Percentiles rank a stretch among this genome's conserved stretches.
Conservation (phyloP, 2,329 filamentous ascomycete species). For the Verticillium isaacii region DNA sequence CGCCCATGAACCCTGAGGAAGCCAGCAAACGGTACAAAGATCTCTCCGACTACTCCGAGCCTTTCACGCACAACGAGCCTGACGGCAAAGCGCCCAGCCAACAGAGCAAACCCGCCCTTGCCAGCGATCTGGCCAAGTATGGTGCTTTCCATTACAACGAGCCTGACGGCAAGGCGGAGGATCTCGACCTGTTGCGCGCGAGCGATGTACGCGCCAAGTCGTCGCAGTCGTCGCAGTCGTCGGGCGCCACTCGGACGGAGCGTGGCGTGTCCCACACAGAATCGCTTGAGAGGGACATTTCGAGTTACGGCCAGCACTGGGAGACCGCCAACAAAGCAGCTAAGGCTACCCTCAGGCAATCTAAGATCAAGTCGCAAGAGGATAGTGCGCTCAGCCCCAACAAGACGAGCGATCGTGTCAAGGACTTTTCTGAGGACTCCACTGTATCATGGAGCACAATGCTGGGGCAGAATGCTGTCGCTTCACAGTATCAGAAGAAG, state of each 20-base stretch:
- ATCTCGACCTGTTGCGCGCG: conserved; percentile 16
- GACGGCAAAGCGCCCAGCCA: conserved; percentile 24
- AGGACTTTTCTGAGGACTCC: conserved; percentile 51
- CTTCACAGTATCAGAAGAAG: background rate
- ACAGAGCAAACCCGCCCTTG: conserved; percentile 2
- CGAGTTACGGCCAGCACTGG: background rate
- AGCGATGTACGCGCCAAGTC: conserved; percentile 14
- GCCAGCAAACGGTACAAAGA: conserved; percentile 30
- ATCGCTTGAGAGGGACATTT: background rate
- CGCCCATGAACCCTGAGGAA: conserved; percentile 23
- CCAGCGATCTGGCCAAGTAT: conserved; percentile 33
- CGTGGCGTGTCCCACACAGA: background rate
- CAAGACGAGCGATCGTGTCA: conserved; percentile 42
- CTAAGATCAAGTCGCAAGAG: conserved; percentile 11
- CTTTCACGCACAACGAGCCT: conserved; percentile 24
- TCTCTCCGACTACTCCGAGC: conserved; percentile 17
- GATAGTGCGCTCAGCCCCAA: conserved; percentile 1
- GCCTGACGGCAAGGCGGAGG: conserved; percentile 10
- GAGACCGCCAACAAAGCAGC: background rate
- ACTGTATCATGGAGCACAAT: conserved; percentile 32
- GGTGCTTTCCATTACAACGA: conserved; percentile 26
- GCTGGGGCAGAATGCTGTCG: conserved; percentile 7
- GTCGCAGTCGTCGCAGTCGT: background rate
- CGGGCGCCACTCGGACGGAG: background rate
- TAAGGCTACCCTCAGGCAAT: background rate